A percentile compares a stretch with the other conserved stretches of the same genome.
phyloP scores from a whole-genome alignment of 805 yeast species.

The Candida krabiensis region DNA sequence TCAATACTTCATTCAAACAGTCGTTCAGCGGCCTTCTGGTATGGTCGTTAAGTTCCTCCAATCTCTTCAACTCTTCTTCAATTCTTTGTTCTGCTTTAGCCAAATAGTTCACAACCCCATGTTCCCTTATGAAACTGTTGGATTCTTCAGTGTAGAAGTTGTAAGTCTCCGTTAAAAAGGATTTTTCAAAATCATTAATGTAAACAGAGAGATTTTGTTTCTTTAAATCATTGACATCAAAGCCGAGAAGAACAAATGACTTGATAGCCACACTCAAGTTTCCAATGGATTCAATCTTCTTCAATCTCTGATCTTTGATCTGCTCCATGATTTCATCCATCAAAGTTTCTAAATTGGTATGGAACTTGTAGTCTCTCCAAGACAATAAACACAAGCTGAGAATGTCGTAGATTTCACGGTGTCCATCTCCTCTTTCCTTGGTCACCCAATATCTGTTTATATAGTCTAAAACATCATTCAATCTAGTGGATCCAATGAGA shows the following conservation, averaged over 20 bases:
- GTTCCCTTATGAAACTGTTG: constrained; percentile 58
- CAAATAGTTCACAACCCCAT: constrained; percentile 89
- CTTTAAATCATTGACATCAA: constrained; percentile 86
- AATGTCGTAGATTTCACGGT: constrained; percentile 86
- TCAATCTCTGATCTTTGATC: constrained; percentile 76
- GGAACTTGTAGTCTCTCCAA: constrained; percentile 86
- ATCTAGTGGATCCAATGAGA: constrained; percentile 85
- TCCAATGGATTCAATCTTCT: constrained; percentile 66
- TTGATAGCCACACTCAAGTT: constrained; percentile 72
- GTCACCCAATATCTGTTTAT: constrained; percentile 97
- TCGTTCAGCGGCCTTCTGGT: constrained; percentile 77
- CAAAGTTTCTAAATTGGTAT: constrained; percentile 56
- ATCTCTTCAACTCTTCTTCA: constrained; percentile 77
- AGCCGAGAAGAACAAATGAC: constrained; percentile 86
- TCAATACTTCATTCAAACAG: constrained; percentile 71
- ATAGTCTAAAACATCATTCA: constrained; percentile 92
- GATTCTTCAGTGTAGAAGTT: constrained; percentile 71
- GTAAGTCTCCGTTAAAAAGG: constrained; percentile 69
- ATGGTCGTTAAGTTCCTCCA: constrained; percentile 80
- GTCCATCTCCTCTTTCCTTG: constrained; percentile 92
- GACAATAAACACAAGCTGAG: constrained; percentile 82
- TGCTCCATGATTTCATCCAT: constrained; percentile 72
- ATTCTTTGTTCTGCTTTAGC: constrained; percentile 80
- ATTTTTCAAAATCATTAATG: constrained; percentile 72
- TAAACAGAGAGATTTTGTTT: constrained; percentile 82